Evolutionary conservation across 73 alveolate genomes (phyloP), one percentile per base, ranked within the genome.

Genomic region (Effrenium voratum): DNA sequence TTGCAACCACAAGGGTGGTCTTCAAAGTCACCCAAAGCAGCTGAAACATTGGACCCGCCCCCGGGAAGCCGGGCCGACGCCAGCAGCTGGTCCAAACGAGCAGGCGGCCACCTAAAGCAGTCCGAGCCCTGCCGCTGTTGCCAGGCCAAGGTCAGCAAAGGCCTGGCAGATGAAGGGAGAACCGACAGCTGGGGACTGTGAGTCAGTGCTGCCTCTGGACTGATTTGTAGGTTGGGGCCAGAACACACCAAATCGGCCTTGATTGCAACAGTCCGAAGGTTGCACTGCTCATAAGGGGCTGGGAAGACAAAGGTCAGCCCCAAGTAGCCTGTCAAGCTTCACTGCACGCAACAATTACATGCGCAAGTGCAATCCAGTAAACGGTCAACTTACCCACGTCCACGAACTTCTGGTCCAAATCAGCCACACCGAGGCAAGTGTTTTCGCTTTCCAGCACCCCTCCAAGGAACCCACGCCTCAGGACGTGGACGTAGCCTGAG

Each of bases 61-160:
- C 47, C 8, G 24, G 30, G 43, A 5, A 26, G 45, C 41, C 12
- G 3, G 16, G 88, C 88, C 88, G 38, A 34, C 44, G 22, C 63
- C 60, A 77, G 60, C 60, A 77, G 88, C 88, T 77, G 63, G 40
- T 34, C 66, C 63, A 77, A 22, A 43, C 41, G 16, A 32, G 45
- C 36, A 26, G 88, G 88, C 36, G 88, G 88, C 40, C 38, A 77
- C n/a, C n/a, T n/a, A n/a, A n/a, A n/a, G n/a, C n/a, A n/a, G 47
- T 73, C 50, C 5, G 83, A 72, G 50, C 50, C 50, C 50, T 73
- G 12, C 5, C 84, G 84, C 43, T 12, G 59, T 66, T 79, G 90
- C 90, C 90, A 79, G 5, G 90, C 66, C 32, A 79, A 30, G 30
- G 41, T 79, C 46, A 79, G 40, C 90, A 79, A 79, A 44, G 90